phyloP scores from a whole-genome alignment of 352 stramenopile species.

The Phytophthora foliorum region DNA sequence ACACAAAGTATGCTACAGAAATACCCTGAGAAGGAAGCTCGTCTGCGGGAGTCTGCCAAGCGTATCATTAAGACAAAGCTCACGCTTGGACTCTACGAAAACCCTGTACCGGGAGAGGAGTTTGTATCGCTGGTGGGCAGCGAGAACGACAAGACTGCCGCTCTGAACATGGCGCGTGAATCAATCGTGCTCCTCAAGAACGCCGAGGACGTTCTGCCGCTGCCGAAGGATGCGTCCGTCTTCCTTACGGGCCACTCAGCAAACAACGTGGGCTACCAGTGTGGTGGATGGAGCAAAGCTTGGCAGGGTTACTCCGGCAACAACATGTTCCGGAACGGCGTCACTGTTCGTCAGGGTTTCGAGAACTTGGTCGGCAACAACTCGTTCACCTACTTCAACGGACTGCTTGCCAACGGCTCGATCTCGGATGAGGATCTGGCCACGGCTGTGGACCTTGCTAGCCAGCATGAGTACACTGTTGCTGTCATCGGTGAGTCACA shows the following conservation, averaged over 20 bases:
- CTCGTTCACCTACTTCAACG: conserved; percentile 63
- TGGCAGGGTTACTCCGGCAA: conserved; percentile 86
- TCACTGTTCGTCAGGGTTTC: conserved; percentile 59
- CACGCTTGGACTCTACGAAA: conserved; percentile 71
- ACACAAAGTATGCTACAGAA: conserved; percentile 46
- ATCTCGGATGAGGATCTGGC: conserved; percentile 56
- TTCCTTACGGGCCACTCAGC: conserved; percentile 73
- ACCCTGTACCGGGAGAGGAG: conserved; percentile 55
- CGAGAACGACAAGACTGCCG: conserved; percentile 48
- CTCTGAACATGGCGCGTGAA: conserved; percentile 75
- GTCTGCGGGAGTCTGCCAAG: conserved; percentile 60
- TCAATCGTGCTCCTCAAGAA: conserved; percentile 88
- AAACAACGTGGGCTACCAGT: conserved; percentile 71
- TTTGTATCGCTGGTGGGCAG: conserved; percentile 50
- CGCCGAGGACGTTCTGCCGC: conserved; percentile 53
- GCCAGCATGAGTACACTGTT: conserved; percentile 63
- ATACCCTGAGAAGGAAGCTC: conserved; percentile 37
- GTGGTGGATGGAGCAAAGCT: conserved; percentile 77
- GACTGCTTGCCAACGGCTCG: conserved; percentile 55
- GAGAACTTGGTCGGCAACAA: conserved; percentile 38
- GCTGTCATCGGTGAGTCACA: conserved; percentile 76
- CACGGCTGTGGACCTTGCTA: conserved; percentile 56
- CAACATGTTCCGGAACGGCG: conserved; percentile 58
- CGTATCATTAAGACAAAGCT: conserved; percentile 80
- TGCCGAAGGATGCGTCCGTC: conserved; percentile 40